Evolutionary conservation across 139 green algal genomes (phyloP).

Genomic region (Haematococcus lacustris): DNA sequence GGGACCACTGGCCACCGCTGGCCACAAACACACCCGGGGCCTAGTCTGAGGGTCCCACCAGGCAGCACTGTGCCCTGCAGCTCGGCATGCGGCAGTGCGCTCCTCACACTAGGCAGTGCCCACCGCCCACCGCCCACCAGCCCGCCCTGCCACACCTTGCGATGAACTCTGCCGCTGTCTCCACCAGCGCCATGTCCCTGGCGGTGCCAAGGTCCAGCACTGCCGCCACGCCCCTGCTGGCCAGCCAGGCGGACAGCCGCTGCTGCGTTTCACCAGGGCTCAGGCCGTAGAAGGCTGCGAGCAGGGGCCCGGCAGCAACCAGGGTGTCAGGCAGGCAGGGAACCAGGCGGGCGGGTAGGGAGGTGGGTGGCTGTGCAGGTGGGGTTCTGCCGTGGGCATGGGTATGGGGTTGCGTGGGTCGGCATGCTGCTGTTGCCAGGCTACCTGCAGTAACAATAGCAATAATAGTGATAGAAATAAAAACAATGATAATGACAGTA

Average conservation of each 20-base stretch:
- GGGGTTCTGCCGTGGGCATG: neutral
- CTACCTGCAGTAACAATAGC: neutral
- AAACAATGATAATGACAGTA: too few relatives aligned
- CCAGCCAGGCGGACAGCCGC: conserved; percentile 28
- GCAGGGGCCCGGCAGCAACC: too few relatives aligned
- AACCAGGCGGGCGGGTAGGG: neutral
- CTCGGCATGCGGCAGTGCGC: too few relatives aligned
- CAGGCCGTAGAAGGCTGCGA: conserved; percentile 27
- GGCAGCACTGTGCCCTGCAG: too few relatives aligned
- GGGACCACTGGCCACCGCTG: neutral
- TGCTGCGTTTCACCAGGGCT: conserved; percentile 9
- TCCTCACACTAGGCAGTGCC: too few relatives aligned
- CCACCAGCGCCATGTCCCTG: conserved; percentile 73
- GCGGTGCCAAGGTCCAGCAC: conserved; percentile 68
- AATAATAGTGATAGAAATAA: too few relatives aligned
- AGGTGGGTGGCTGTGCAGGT: neutral
- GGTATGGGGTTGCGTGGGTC: neutral
- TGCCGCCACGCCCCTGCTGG: conserved; percentile 20
- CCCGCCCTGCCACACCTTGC: conserved; percentile 16
- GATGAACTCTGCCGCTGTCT: conserved; percentile 79
- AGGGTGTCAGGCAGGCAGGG: neutral
- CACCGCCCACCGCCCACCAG: too few relatives aligned
- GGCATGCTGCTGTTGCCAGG: neutral
- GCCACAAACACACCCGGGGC: neutral
- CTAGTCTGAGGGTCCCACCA: neutral